phyloP scores from a whole-genome alignment of 140 eudicot species.

The Erigeron philadelphicus region DNA sequence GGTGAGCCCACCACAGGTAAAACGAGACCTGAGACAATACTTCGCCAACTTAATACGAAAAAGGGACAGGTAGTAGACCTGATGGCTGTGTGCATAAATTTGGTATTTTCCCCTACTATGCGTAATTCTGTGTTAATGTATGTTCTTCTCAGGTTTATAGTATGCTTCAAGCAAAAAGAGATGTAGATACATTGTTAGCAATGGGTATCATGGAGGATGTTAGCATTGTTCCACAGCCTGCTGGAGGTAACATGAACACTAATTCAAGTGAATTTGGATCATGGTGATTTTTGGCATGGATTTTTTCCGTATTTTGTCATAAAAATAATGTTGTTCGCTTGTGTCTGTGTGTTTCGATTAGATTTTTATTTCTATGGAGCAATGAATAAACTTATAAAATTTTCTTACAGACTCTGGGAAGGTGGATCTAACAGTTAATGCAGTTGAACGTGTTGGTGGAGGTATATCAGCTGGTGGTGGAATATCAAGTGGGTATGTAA shows the following conservation, averaged over 20 bases:
- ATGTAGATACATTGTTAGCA: slow-evolving; percentile 91
- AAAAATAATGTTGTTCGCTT: neutral
- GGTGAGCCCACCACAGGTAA: slow-evolving; percentile 98
- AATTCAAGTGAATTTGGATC: neutral
- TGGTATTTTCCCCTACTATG: neutral
- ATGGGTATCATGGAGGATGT: slow-evolving; percentile 99
- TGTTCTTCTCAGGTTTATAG: slow-evolving; percentile 66
- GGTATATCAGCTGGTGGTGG: slow-evolving; percentile 99
- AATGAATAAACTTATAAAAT: neutral
- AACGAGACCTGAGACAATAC: slow-evolving; percentile 92
- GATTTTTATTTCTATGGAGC: neutral
- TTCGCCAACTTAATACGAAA: slow-evolving; percentile 92
- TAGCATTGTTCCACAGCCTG: slow-evolving; percentile 97
- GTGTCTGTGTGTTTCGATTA: slow-evolving; percentile 10
- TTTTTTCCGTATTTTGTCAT: neutral
- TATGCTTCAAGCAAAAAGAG: slow-evolving; percentile 95
- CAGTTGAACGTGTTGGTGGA: slow-evolving; percentile 94
- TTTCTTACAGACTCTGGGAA: slow-evolving; percentile 68
- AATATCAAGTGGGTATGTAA: slow-evolving; percentile 89
- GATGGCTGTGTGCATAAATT: neutral
- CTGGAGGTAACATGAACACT: slow-evolving; percentile 66
- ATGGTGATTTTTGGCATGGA: neutral
- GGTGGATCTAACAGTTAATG: slow-evolving; percentile 86
- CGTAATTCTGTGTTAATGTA: slow-evolving; percentile 1
- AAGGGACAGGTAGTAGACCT: slow-evolving; percentile 79